Evolutionary conservation across 148 eudicot genomes (phyloP), one percentile per base, ranked within the genome.

Genomic region (Chenopodium berlandieri): DNA sequence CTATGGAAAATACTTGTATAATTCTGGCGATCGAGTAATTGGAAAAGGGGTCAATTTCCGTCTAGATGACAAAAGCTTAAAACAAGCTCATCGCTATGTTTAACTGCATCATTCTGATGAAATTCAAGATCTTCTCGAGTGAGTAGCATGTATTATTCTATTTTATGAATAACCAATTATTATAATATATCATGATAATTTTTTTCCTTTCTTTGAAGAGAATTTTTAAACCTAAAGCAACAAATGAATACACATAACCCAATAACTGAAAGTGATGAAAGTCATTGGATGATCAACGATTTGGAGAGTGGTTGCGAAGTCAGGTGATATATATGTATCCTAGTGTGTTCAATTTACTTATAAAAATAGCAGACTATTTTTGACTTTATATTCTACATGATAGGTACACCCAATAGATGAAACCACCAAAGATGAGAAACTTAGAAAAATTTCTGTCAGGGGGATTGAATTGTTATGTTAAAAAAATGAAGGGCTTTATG

Each of bases 11-110:
- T 79, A 48, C 27, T 68, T 79, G 16, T 66, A 1, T 23, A 73
- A 73, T 16, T 34, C 77, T 0, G 76, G 56, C n/a, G 76, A 68
- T 71, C 67, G 32, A 71, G 68, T 37, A 9, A 4, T 31, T 30
- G 82, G 82, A 19, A 71, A 23, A 8, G 40, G 48, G 23, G 31
- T 19, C 16, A 25, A 25, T 80, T 4, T 71, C 1, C 54, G 11
- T 7, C 69, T 72, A 40, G 60, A 72, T 70, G 75, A 50, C 20
- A 44, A 52, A 70, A 69, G 47, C 16, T 70, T 70, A n/a, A 54
- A n/a, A 16, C 75, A 79, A 44, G 73, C 79, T 27, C 75, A 76
- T 58, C 50, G 75, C 19, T 82, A 76, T 76, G 75, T 76, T 25
- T 56, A 76, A 19, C 80, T 82, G 16, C 81, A 79, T 23, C 84